A percentile compares a stretch with the other conserved stretches of the same genome.
phyloP scores from a whole-genome alignment of 768 basidiomycete species.

The Leccinellum rugosiceps region DNA sequence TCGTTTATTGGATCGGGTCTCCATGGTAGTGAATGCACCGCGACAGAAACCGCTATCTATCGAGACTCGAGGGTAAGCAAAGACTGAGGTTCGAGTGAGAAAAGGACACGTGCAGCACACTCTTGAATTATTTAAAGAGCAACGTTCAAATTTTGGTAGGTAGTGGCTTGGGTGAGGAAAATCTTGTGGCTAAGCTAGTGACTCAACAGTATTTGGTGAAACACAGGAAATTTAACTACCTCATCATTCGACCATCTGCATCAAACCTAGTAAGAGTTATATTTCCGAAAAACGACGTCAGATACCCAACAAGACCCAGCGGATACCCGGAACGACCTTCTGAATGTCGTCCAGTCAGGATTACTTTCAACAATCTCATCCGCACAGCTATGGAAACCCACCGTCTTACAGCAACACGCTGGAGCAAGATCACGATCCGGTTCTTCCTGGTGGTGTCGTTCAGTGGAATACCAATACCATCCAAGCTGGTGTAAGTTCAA shows the following conservation, averaged over 20 bases:
- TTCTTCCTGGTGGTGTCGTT: conserved; percentile 21
- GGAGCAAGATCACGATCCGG: conserved; percentile 32
- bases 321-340: conserved; percentile 17
- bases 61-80: background rate
- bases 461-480: conserved; percentile 20
- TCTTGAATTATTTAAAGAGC: background rate
- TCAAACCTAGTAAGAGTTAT: conserved; percentile 1
- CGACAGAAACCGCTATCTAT: background rate
- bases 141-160: background rate
- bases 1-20: background rate
- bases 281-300: conserved; percentile 1
- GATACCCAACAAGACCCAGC: conserved; percentile 14
- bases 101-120: background rate
- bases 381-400: conserved; percentile 15
- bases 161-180: background rate
- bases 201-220: background rate
- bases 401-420: conserved; percentile 1
- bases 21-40: background rate
- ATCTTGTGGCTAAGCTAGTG: background rate
- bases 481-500: conserved; percentile 17
- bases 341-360: conserved; percentile 27
- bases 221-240: background rate
- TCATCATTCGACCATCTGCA: conserved; percentile 6
- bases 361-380: conserved; percentile 18
- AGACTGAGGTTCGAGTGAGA: background rate